A percentile compares a stretch with the other conserved stretches of the same genome.
phyloP scores from a whole-genome alignment of 2,329 filamentous ascomycete species.

The Colletotrichum cereale region DNA sequence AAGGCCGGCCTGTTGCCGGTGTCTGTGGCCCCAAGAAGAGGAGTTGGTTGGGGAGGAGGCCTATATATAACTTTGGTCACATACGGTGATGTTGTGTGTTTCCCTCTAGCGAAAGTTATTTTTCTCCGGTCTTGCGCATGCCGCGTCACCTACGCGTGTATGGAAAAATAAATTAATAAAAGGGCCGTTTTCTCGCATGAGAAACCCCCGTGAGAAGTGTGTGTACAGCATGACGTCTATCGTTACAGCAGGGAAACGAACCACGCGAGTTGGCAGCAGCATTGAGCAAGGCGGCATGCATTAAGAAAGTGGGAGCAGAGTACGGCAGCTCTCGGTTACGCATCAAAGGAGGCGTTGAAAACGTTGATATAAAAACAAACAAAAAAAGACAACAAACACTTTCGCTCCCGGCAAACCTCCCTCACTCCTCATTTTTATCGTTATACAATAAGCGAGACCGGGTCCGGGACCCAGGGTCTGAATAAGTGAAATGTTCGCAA shows the following conservation, averaged over 20 bases:
- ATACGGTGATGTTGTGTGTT: no score
- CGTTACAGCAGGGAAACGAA: background rate
- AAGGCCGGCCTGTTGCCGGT: background rate
- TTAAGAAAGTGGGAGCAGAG: background rate
- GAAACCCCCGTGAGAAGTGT: background rate
- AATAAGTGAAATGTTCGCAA: background rate
- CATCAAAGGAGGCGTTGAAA: background rate
- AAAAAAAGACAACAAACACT: background rate
- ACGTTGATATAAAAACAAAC: background rate
- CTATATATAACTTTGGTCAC: background rate
- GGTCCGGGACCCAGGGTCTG: background rate
- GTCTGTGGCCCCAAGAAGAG: background rate
- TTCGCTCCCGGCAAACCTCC: background rate
- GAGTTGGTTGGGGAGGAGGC: background rate
- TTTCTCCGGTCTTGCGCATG: background rate
- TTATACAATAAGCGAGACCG: conserved; percentile 6
- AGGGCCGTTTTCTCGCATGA: background rate
- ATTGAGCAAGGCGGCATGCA: background rate
- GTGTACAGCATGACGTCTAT: background rate
- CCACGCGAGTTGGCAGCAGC: background rate
- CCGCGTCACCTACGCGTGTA: background rate
- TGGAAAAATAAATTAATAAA: no score
- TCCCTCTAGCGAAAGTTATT: background rate
- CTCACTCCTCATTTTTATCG: conserved; percentile 7
- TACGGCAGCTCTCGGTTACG: background rate